Percentiles rank a stretch among this genome's conserved stretches.
Conservation (phyloP, 257 asterid genomes). For the Nicotiana otophora region DNA sequence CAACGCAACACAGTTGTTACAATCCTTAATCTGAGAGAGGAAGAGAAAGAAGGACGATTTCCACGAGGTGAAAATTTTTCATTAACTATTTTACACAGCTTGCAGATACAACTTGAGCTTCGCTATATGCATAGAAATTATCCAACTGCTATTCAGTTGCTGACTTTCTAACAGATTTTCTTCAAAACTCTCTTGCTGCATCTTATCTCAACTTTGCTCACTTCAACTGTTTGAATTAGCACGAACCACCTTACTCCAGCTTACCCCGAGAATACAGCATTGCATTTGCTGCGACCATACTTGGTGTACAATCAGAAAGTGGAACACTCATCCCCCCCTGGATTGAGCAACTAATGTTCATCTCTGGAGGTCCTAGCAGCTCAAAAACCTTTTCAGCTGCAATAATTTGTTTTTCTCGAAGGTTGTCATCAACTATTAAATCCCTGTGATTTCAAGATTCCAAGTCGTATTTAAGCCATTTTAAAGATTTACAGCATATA, state of each 20-base stretch:
- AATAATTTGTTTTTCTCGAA: conserved; percentile 50
- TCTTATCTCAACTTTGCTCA: not conserved
- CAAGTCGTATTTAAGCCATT: not conserved
- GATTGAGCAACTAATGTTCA: conserved; percentile 11
- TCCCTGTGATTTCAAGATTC: conserved; percentile 37
- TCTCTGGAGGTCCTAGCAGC: conserved; percentile 40
- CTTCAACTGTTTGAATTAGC: not conserved
- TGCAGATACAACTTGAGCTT: not conserved
- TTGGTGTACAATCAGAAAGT: conserved; percentile 35
- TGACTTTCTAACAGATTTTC: not conserved
- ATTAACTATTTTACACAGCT: not conserved
- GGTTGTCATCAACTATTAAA: conserved; percentile 42
- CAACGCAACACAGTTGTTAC: not conserved
- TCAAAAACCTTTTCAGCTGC: conserved; percentile 54
- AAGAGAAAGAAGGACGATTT: not conserved
- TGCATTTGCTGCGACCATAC: conserved; percentile 71
- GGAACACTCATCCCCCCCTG: conserved; percentile 2
- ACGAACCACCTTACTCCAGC: not conserved
- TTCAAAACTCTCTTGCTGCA: not conserved
- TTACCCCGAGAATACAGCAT: conserved; percentile 37
- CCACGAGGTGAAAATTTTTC: not conserved
- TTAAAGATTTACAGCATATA: not conserved
- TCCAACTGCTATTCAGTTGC: not conserved
- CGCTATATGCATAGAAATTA: not conserved
- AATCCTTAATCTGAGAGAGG: not conserved